phyloP scores from a whole-genome alignment of 805 yeast species.

The Brettanomyces custersianus region DNA sequence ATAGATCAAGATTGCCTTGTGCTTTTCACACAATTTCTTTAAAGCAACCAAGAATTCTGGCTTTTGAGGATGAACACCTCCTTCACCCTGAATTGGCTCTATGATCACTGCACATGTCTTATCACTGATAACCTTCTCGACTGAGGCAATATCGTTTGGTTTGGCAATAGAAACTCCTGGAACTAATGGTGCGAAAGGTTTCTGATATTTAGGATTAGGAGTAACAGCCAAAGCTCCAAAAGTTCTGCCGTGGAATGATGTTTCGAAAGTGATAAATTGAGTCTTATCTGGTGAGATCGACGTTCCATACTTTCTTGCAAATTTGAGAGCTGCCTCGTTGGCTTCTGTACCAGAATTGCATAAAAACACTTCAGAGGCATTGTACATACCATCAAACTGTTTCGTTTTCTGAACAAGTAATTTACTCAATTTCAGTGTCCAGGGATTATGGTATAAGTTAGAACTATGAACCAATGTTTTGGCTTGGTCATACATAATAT shows the following conservation, averaged over 20 bases:
- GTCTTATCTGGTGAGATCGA: constrained; percentile 42
- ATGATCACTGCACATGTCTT: constrained; percentile 86
- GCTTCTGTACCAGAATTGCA: constrained; percentile 46
- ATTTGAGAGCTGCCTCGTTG: constrained; percentile 42
- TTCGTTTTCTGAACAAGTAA: constrained; percentile 62
- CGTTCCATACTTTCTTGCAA: constrained; percentile 74
- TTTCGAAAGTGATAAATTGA: constrained; percentile 80
- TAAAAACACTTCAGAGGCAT: constrained; percentile 65
- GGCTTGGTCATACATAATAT: constrained; percentile 67
- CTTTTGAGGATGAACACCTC: constrained; percentile 73
- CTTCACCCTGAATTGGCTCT: constrained; percentile 98
- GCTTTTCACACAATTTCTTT: constrained; percentile 55
- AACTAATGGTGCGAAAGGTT: constrained; percentile 84
- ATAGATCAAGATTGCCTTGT: constrained; percentile 71
- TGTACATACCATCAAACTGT: constrained; percentile 67
- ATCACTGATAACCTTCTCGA: constrained; percentile 45
- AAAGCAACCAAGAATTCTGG: constrained; percentile 56
- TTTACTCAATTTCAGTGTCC: constrained; percentile 72
- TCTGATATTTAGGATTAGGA: constrained; percentile 86
- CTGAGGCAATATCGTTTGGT: constrained; percentile 50
- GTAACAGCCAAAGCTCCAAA: constrained; percentile 92
- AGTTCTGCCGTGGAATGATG: constrained; percentile 92
- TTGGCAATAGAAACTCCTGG: constrained; percentile 75
- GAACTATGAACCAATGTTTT: constrained; percentile 71
- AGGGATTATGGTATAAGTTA: constrained; percentile 75